Evolutionary conservation across 139 green algal species (phyloP).

Genomic region (Limnomonas spitsbergensis): DNA sequence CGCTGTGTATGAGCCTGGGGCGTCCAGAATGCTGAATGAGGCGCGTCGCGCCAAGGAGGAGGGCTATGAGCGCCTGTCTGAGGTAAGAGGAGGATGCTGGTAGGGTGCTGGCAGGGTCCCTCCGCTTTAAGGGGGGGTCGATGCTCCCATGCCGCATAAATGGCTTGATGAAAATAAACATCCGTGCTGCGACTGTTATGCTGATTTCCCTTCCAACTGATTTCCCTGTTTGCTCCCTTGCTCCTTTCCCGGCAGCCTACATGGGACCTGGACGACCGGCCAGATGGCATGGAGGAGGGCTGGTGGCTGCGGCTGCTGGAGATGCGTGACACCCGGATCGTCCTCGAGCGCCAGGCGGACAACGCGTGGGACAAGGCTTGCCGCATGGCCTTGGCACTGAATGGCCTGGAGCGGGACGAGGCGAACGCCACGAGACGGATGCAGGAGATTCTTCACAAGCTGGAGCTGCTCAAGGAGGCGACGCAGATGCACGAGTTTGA

Average conservation of each 20-base stretch:
- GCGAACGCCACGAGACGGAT: background rate
- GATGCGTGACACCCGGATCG: slow-evolving; percentile 21
- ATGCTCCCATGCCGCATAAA: background rate
- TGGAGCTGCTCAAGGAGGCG: slow-evolving; percentile 6
- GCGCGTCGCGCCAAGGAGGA: background rate
- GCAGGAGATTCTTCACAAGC: background rate
- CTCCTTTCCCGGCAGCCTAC: no score
- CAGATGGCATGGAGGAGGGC: slow-evolving; percentile 32
- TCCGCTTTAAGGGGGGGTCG: no score
- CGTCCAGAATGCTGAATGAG: background rate
- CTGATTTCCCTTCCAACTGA: no score
- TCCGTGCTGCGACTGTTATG: no score
- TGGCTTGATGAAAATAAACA: background rate
- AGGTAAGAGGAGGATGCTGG: background rate
- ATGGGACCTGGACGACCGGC: background rate
- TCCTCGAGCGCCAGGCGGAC: slow-evolving; percentile 26
- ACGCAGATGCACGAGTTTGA: slow-evolving; percentile 5
- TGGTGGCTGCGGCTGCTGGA: slow-evolving; percentile 34
- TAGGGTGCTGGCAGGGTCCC: slow-evolving; percentile 5
- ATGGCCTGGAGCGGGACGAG: slow-evolving; percentile 30
- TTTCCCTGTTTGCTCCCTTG: no score
- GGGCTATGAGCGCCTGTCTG: background rate
- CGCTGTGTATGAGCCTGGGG: slow-evolving; percentile 10
- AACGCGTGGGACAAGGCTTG: slow-evolving; percentile 18
- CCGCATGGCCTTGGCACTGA: slow-evolving; percentile 14